A percentile compares a stretch with the other conserved stretches of the same genome.
Evolutionary conservation across 2,329 filamentous ascomycete genomes (phyloP).

Genomic region (Claviceps africana): DNA sequence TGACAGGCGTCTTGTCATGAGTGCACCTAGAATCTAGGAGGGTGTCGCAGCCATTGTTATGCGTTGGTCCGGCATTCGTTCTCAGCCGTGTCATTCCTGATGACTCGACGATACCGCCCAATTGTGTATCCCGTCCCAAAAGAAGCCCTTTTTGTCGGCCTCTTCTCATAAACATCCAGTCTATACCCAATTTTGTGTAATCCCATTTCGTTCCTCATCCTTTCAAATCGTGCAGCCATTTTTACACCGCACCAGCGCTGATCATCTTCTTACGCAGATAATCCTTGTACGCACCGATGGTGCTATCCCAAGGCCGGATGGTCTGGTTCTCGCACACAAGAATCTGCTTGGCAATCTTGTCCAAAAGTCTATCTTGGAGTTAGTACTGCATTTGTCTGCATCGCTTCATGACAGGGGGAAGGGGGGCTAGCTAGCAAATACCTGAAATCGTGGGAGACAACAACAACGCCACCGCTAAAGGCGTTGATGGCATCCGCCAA

Average conservation of each 20-base stretch:
- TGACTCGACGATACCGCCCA: constrained; percentile 9
- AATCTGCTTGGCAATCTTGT: constrained; percentile 99
- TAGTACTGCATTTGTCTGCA: constrained; percentile 6
- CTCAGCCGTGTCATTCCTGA: constrained; percentile 6
- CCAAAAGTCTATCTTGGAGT: constrained; percentile 54
- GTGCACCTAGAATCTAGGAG: constrained; percentile 13
- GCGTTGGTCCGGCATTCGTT: constrained; percentile 13
- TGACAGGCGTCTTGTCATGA: constrained; percentile 12
- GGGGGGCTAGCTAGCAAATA: constrained; percentile 29
- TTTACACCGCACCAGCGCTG: constrained; percentile 70
- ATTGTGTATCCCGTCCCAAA: constrained; percentile 7
- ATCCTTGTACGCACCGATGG: constrained; percentile 93
- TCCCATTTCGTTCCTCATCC: not conserved
- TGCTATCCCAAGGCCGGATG: constrained; percentile 75
- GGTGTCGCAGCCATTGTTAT: constrained; percentile 17
- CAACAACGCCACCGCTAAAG: constrained; percentile 90
- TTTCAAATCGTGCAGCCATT: constrained; percentile 14
- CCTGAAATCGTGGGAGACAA: constrained; percentile 98
- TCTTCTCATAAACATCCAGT: constrained; percentile 7
- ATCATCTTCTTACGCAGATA: constrained; percentile 99
- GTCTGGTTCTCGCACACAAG: constrained; percentile 98
- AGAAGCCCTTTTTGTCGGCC: constrained; percentile 5
- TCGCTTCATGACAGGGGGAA: not conserved
- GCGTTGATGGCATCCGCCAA: constrained; percentile 95
- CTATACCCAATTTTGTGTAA: constrained; percentile 8